These are phyloP conservation scores for Macrolepiota albuminosa DNA, from an alignment of 768 basidiomycete genomes.

Conservation along the genomic window DNA sequence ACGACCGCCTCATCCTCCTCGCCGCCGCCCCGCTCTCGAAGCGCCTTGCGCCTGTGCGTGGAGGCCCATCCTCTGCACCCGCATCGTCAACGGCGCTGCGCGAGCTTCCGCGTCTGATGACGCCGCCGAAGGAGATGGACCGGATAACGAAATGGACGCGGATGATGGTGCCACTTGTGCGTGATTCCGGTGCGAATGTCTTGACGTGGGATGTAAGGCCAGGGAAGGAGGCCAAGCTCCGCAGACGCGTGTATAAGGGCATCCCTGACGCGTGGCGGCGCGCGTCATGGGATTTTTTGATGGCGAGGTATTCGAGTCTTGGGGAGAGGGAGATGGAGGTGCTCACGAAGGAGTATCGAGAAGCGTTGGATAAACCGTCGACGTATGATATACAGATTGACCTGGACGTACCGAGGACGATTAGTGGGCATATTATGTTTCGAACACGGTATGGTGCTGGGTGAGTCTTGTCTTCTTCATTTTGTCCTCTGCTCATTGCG, in stretches of 20 bases:
- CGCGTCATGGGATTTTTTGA: slow-evolving; percentile 86
- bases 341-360: slow-evolving; percentile 49
- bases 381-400: slow-evolving; percentile 96
- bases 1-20: slow-evolving; percentile 79
- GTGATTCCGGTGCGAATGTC: slow-evolving; percentile 76
- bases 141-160: slow-evolving; percentile 93
- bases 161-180: slow-evolving; percentile 70
- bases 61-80: slow-evolving; percentile 42
- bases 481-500: background rate
- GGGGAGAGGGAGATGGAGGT: slow-evolving; percentile 39
- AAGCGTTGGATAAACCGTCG: slow-evolving; percentile 74
- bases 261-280: slow-evolving; percentile 94
- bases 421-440: slow-evolving; percentile 92
- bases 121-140: slow-evolving; percentile 57
- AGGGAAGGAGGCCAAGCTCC: slow-evolving; percentile 63
- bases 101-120: slow-evolving; percentile 43
- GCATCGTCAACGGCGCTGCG: slow-evolving; percentile 41
- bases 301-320: slow-evolving; percentile 48
- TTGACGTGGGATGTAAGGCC: slow-evolving; percentile 65
- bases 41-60: slow-evolving; percentile 42
- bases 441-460: slow-evolving; percentile 94
- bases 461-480: slow-evolving; percentile 40
- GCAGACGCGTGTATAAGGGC: slow-evolving; percentile 85
- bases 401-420: slow-evolving; percentile 94
- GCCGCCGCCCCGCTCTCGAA: slow-evolving; percentile 58